Conservation (phyloP, 2,329 filamentous ascomycete genomes). For the Ceratocystis variospora region DNA sequence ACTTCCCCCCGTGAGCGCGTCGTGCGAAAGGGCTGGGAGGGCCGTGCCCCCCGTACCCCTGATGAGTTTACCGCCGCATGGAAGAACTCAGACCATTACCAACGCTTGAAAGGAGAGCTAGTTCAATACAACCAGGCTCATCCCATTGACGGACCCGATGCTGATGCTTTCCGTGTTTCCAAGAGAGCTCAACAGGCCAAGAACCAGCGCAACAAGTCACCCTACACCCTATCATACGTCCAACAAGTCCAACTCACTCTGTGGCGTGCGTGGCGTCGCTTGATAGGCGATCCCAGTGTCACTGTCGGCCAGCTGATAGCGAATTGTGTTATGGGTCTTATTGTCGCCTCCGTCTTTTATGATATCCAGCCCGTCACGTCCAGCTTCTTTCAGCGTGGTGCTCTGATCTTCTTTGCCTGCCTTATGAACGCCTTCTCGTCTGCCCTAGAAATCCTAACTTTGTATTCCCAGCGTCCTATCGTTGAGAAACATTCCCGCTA, state of each 20-base stretch:
- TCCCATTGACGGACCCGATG: slow-evolving; percentile 42
- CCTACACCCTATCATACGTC: slow-evolving; percentile 64
- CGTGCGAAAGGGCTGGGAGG: slow-evolving; percentile 42
- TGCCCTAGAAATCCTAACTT: slow-evolving; percentile 67
- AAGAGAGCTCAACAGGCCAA: slow-evolving; percentile 43
- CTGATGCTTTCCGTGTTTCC: slow-evolving; percentile 42
- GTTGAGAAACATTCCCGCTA: slow-evolving; percentile 83
- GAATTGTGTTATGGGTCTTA: slow-evolving; percentile 62
- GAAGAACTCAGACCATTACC: slow-evolving; percentile 39
- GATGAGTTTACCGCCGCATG: slow-evolving; percentile 48
- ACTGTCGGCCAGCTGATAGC: slow-evolving; percentile 55
- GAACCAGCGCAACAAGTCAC: slow-evolving; percentile 52
- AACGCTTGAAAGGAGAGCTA: slow-evolving; percentile 35
- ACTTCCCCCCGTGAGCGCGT: slow-evolving; percentile 45
- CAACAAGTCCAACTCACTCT: slow-evolving; percentile 71
- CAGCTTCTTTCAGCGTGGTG: slow-evolving; percentile 67
- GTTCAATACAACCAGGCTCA: slow-evolving; percentile 38
- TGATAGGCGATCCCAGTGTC: slow-evolving; percentile 63
- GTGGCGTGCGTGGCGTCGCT: slow-evolving; percentile 63
- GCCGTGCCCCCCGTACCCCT: slow-evolving; percentile 42
- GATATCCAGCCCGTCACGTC: slow-evolving; percentile 50
- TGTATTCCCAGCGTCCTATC: slow-evolving; percentile 80
- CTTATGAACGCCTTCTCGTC: slow-evolving; percentile 74
- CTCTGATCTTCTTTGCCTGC: slow-evolving; percentile 75
- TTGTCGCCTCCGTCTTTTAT: slow-evolving; percentile 70